Base-by-base conservation (phyloP, 495 filamentous ascomycete genomes). In the Daldinia vernicosa region DNA sequence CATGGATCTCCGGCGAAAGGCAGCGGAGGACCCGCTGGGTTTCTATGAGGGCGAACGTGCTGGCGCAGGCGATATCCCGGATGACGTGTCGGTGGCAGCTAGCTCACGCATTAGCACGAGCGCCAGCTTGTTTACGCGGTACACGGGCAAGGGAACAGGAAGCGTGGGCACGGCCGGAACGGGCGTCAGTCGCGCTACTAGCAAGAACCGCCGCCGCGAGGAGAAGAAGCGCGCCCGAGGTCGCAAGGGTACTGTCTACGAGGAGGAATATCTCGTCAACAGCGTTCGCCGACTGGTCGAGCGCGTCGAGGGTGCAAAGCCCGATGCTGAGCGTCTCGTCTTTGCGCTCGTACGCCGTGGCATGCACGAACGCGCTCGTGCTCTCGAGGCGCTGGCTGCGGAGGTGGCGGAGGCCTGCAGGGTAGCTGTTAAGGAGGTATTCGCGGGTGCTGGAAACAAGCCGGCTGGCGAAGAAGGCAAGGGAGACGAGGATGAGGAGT, bases 161-260 rank as follows among this genome's bases (percentile, higher is more conserved):
- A 89, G 85, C 27, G 78, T 82, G 1, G 91, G 90, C 26, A 97
- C 95, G 1, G 84, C 88, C 1, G 85, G 81, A 1, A 89, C 87
- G 52, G 85, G 84, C 17, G 85, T 86, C 1, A 90, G 91, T 19
- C 85, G 93, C 9, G 89, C 89, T 53, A 97, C 93, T 30, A 90
- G 88, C 56, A 94, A 93, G 83, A 97, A 94, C 66, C 86, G 93
- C 15, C 84, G 89, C 15, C 83, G 92, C 15, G 95, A 98, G 78
- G 95, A 99, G 84, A 89, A 97, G 74, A 99, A 99, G 87, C 87
- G 93, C 6, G 95, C 95, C 0, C 85, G 92, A 27, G 95, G 95
- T 14, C 93, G 97, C 78, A 97, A 98, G 84, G 95, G 95, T 15
- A 97, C 90, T 45, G 91, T 99, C 4, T 99, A 98, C 76, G 95